Base-by-base conservation (phyloP, 2,329 filamentous ascomycete species). In the Zelopaecilomyces penicillatus region DNA sequence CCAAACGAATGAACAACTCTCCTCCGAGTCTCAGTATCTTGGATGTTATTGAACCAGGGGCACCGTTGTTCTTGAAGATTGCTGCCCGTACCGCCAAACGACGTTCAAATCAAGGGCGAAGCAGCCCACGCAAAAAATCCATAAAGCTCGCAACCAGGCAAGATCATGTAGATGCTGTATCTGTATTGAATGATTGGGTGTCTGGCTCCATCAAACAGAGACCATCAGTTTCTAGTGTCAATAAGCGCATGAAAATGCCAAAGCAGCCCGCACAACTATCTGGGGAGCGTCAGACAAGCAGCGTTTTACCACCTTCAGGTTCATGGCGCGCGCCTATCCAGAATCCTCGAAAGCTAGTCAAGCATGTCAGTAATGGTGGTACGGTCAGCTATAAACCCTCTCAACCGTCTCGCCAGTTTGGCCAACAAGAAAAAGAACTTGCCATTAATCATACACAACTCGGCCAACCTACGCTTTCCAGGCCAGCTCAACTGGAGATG, bases 131-230 rank as follows among this genome's bases (percentile, higher is more conserved):
- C 0, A 66, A 56, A 37, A 84, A 83, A 54, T 58, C 65, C n/a
- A 79, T 84, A 48, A 69, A 72, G 45, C 64, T 84, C n/a, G 77
- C 75, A 26, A 80, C 69, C 30, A 71, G 77, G n/a, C 65, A 66
- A 50, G 80, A 83, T 54, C 78, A 81, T 47, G 50, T 78, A 12
- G 80, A 83, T 55, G 78, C 71, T 2, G 62, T 70, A 7, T 67
- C 68, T 6, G 65, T 76, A 7, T 60, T 84, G 26, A 63, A 67
- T 33, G 64, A 73, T 42, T 84, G 80, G 80, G 76, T 64, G 53
- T 59, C 56, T n/a, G 76, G 76, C 4, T 67, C 61, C 12, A 77
- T 79, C 11, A 62, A 63, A 30, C 73, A 70, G 38, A 66, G 65
- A 29, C 47, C 47, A 30, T 58, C 60, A 4, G 62, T 67, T 8